Conservation (phyloP, 148 eudicot genomes). For the Tetragonia tetragonoides region DNA sequence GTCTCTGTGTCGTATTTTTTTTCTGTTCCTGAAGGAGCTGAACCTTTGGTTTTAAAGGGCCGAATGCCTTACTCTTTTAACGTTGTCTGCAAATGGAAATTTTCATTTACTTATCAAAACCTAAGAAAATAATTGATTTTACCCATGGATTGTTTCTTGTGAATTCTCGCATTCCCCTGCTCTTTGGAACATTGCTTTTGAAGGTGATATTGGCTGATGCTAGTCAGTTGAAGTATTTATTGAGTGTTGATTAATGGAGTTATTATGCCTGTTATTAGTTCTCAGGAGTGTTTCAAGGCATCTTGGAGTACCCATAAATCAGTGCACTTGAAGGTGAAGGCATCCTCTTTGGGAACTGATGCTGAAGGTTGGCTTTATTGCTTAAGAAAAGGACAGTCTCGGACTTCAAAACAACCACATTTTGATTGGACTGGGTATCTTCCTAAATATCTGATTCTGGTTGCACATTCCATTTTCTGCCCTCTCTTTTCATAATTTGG, state of each 20-base stretch:
- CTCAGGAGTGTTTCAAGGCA: slow-evolving; percentile 97
- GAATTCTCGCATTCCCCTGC: neutral
- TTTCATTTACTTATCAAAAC: no score
- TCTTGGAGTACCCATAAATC: slow-evolving; percentile 95
- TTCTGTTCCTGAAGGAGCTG: no score
- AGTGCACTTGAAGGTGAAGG: slow-evolving; percentile 66
- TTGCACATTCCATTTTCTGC: neutral
- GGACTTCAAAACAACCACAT: slow-evolving; percentile 70
- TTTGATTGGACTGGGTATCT: slow-evolving; percentile 97
- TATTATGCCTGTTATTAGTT: slow-evolving; percentile 37
- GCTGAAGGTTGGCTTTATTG: slow-evolving; percentile 86
- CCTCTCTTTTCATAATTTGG: neutral
- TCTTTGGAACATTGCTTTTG: neutral
- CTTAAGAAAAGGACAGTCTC: slow-evolving; percentile 81
- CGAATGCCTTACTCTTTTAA: no score
- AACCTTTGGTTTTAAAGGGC: no score
- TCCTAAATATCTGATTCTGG: slow-evolving; percentile 7
- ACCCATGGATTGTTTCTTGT: neutral
- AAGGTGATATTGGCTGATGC: neutral
- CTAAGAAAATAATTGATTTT: no score
- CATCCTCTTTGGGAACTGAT: slow-evolving; percentile 39
- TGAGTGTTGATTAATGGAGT: slow-evolving; percentile 18
- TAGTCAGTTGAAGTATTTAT: neutral
- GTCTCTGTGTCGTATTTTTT: no score
- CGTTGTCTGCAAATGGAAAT: no score